Evolutionary conservation across 192 early-diverging fungal genomes (phyloP), one percentile per base, ranked within the genome.

Genomic region (Coemansia sp.): DNA sequence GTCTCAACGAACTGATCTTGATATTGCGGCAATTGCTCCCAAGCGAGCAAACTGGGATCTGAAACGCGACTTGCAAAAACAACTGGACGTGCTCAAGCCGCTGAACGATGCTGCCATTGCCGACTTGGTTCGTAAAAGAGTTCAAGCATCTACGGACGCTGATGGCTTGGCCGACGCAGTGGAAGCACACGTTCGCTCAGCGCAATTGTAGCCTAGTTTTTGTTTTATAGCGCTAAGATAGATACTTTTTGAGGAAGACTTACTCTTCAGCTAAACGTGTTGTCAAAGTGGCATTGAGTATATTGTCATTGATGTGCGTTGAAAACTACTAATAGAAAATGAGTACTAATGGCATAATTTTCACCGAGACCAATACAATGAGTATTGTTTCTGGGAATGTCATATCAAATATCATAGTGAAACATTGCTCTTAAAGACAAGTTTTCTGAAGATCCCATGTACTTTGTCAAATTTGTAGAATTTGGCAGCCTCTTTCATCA

Each of bases 41-140:
- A 89, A 88, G 66, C 92, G 92, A 36, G 87, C 94, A 3, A 94
- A 97, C 69, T 95, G 92, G 92, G 95, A 97, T 75, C 71, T 97
- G 57, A 94, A 93, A 68, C 84, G 91, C 31, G 95, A 95, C 76
- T 79, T 97, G 21, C 90, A 95, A 65, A 88, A 85, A 36, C 91
- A 89, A 66, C 64, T 94, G 61, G 87, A 86, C 17, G 87, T 84
- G 59, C 75, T 97, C 41, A 91, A 94, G 62, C 83, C 85, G 39
- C 84, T 74, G 54, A 95, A 93, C 13, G 84, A 92, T 35, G 71
- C 77, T 6, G 88, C 91, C 3, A 85, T 95, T 29, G 88, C 91
- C 10, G 87, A 96, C 39, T 63, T 93, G 53, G 93, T 96, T 60
- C 86, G 94, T 74, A 79, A 79, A 77, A 77, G 70, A 27, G 61